phyloP scores from a whole-genome alignment of 1,284 basidiomycete genomes.

The Heterobasidion irregulare region DNA sequence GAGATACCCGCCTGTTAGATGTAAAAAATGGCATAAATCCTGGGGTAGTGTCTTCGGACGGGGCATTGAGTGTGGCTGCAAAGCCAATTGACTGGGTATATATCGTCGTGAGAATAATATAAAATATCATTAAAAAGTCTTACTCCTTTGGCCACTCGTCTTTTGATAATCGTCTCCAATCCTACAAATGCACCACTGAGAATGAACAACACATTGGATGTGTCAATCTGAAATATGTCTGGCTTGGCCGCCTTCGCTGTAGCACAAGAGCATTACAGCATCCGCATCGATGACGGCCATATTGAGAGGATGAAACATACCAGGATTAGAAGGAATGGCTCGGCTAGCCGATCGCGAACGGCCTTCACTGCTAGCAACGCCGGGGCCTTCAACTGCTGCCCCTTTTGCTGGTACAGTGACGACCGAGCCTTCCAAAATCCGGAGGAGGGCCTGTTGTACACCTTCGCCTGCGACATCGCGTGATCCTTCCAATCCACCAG shows the following conservation, averaged over 20 bases:
- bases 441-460: constrained; percentile 87
- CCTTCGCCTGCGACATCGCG: constrained; percentile 95
- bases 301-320: background rate
- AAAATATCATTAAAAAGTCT: constrained; percentile 17
- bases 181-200: constrained; percentile 93
- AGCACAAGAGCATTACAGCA: too few species aligned
- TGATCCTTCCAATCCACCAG: constrained; percentile 60
- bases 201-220: constrained; percentile 86
- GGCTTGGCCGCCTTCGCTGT: constrained; percentile 38
- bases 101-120: constrained; percentile 1
- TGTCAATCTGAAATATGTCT: constrained; percentile 73
- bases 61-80: constrained; percentile 52
- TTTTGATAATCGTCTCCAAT: constrained; percentile 74
- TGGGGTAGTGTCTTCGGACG: constrained; percentile 26
- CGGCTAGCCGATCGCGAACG: constrained; percentile 35
- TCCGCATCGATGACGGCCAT: too few species aligned
- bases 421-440: constrained; percentile 89
- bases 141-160: constrained; percentile 78
- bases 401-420: constrained; percentile 77
- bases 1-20: constrained; percentile 45
- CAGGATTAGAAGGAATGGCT: constrained; percentile 5
- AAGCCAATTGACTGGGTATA: constrained; percentile 77
- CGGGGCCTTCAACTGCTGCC: constrained; percentile 35
- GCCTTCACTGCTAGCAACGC: constrained; percentile 31
- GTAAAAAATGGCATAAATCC: constrained; percentile 63